phyloP scores from a whole-genome alignment of 768 basidiomycete species.

The Rhodotorula taiwanensis region DNA sequence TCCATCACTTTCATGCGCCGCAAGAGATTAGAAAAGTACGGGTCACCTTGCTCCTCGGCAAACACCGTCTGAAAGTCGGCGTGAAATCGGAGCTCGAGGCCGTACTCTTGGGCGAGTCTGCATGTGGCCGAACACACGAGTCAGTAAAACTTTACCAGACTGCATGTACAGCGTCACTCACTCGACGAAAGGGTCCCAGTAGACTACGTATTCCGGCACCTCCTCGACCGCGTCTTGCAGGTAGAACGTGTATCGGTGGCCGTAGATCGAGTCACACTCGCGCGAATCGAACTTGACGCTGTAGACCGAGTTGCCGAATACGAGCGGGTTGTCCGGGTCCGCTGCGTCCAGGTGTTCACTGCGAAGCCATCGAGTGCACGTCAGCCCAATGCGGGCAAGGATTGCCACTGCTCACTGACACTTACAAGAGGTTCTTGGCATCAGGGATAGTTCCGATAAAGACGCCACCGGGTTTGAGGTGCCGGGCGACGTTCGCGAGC shows the following conservation, averaged over 20 bases:
- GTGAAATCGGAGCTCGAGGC: constrained; percentile 65
- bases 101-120: constrained; percentile 78
- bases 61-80: constrained; percentile 87
- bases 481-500: constrained; percentile 78
- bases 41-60: constrained; percentile 66
- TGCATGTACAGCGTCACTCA: constrained; percentile 45
- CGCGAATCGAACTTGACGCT: constrained; percentile 66
- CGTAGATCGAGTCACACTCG: constrained; percentile 61
- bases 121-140: constrained; percentile 4
- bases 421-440: constrained; percentile 72
- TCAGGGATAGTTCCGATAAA: constrained; percentile 98
- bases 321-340: constrained; percentile 55
- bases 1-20: constrained; percentile 88
- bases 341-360: constrained; percentile 69
- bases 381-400: too few species aligned
- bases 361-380: constrained; percentile 1
- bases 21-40: constrained; percentile 76
- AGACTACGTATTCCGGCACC: constrained; percentile 94
- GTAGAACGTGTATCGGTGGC: constrained; percentile 90
- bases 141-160: constrained; percentile 19
- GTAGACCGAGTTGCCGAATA: constrained; percentile 88
- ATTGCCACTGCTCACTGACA: too few species aligned
- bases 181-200: constrained; percentile 86
- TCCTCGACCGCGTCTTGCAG: constrained; percentile 92
- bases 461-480: constrained; percentile 74